phyloP scores from a whole-genome alignment of 441 rosid species.

The Brassica balearica region DNA sequence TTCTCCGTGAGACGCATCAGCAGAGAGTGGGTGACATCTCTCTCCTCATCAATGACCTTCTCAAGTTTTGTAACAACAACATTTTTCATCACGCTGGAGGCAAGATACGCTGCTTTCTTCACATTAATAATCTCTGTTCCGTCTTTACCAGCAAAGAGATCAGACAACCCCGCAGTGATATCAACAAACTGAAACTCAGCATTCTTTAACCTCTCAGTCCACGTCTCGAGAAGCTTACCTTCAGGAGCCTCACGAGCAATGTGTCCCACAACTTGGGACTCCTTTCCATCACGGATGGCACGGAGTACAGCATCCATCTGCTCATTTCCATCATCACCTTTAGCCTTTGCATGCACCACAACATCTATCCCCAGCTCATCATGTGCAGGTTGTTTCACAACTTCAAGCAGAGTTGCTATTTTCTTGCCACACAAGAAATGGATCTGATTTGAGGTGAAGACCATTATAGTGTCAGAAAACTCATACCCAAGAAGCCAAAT shows the following conservation, averaged over 20 bases:
- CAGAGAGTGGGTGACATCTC: conserved; percentile 72
- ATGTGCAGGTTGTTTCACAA: conserved; percentile 62
- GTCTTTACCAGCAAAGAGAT: conserved; percentile 80
- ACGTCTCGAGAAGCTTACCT: conserved; percentile 81
- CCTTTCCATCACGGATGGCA: conserved; percentile 58
- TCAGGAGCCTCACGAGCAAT: conserved; percentile 81
- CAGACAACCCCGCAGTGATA: conserved; percentile 76
- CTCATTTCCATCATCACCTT: conserved; percentile 65
- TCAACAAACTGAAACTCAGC: conserved; percentile 63
- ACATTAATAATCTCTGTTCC: conserved; percentile 61
- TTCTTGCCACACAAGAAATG: conserved; percentile 80
- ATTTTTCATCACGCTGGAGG: conserved; percentile 68
- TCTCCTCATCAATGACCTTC: conserved; percentile 87
- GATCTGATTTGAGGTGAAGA: conserved; percentile 74
- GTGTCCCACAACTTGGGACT: conserved; percentile 64
- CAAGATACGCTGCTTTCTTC: conserved; percentile 81
- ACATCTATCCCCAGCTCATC: conserved; percentile 68
- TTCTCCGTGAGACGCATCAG: conserved; percentile 89
- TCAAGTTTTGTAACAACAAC: conserved; percentile 84
- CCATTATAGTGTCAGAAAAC: conserved; percentile 93
- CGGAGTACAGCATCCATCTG: conserved; percentile 68
- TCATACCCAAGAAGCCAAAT: conserved; percentile 91
- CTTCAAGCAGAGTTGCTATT: conserved; percentile 72
- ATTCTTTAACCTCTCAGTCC: conserved; percentile 66
- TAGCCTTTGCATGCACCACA: conserved; percentile 70